A percentile compares a stretch with the other conserved stretches of the same genome.
Evolutionary conservation across 2,329 filamentous ascomycete species (phyloP).

Genomic region (Alternaria metachromatica): DNA sequence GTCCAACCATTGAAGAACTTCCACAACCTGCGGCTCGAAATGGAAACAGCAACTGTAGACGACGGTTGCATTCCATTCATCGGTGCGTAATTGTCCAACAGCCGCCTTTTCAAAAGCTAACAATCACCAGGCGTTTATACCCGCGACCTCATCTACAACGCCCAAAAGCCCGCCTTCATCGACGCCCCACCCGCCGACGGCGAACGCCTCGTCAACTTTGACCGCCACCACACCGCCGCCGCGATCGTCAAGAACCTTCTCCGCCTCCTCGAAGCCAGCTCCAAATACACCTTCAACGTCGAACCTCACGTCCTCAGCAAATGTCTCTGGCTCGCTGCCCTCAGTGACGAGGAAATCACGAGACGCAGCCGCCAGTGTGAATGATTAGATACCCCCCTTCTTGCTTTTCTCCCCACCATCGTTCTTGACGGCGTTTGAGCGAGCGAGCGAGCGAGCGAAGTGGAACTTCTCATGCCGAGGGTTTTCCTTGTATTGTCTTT

Average conservation of each 20-base stretch:
- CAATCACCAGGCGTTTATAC: slow-evolving; percentile 68
- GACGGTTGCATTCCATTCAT: slow-evolving; percentile 84
- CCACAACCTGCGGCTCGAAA: slow-evolving; percentile 76
- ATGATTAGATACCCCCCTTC: slow-evolving; percentile 22
- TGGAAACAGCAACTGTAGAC: slow-evolving; percentile 72
- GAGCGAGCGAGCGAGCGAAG: slow-evolving; percentile 7
- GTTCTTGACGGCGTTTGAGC: slow-evolving; percentile 16
- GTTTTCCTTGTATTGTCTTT: background rate
- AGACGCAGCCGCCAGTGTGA: slow-evolving; percentile 41
- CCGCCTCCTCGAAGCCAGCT: slow-evolving; percentile 78
- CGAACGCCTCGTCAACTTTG: slow-evolving; percentile 80
- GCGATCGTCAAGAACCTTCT: slow-evolving; percentile 80
- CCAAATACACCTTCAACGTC: slow-evolving; percentile 74
- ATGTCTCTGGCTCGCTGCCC: slow-evolving; percentile 83
- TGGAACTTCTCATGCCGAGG: background rate
- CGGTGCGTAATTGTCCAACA: slow-evolving; percentile 57
- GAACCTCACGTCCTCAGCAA: slow-evolving; percentile 79
- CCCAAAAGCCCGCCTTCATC: slow-evolving; percentile 78
- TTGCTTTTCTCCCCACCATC: background rate
- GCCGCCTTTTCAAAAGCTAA: slow-evolving; percentile 13
- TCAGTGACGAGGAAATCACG: slow-evolving; percentile 75
- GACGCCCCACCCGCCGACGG: slow-evolving; percentile 64
- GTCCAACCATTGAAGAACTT: slow-evolving; percentile 82
- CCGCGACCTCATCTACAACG: slow-evolving; percentile 82
- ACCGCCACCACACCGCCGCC: slow-evolving; percentile 77